phyloP scores from a whole-genome alignment of 2,329 filamentous ascomycete species.

The Knoxdaviesia capensis region DNA sequence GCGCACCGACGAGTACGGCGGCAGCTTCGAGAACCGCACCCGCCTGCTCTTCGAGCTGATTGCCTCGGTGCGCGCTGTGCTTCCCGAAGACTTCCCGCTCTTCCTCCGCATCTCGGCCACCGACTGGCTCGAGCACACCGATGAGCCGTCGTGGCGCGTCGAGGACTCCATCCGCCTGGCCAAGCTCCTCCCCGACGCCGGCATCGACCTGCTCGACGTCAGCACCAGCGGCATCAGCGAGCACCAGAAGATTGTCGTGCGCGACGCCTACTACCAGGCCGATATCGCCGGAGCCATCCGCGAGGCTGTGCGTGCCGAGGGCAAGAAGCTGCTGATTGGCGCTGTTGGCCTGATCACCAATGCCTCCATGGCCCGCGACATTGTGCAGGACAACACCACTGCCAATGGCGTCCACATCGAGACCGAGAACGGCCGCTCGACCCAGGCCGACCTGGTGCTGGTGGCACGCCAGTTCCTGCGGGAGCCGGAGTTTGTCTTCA shows the following conservation, averaged over 20 bases:
- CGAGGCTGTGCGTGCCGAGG: slow-evolving; percentile 32
- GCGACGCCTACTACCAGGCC: slow-evolving; percentile 52
- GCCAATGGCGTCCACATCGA: slow-evolving; percentile 11
- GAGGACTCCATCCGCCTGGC: slow-evolving; percentile 34
- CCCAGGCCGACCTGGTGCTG: slow-evolving; percentile 49
- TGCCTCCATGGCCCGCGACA: slow-evolving; percentile 42
- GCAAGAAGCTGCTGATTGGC: slow-evolving; percentile 39
- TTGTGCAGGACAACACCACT: slow-evolving; percentile 25
- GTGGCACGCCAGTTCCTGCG: slow-evolving; percentile 61
- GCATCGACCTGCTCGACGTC: slow-evolving; percentile 70
- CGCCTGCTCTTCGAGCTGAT: slow-evolving; percentile 37
- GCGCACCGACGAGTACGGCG: slow-evolving; percentile 45
- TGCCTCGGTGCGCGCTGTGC: slow-evolving; percentile 25
- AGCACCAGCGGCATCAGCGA: slow-evolving; percentile 54
- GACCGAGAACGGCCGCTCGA: slow-evolving; percentile 15
- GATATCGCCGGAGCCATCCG: slow-evolving; percentile 55
- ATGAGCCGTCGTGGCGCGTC: slow-evolving; percentile 41
- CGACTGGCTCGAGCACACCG: slow-evolving; percentile 36
- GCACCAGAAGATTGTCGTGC: slow-evolving; percentile 36
- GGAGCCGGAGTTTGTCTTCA: slow-evolving; percentile 61
- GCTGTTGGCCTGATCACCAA: slow-evolving; percentile 56
- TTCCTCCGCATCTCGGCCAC: slow-evolving; percentile 40
- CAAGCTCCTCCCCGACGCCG: slow-evolving; percentile 45
- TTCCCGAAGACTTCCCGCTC: slow-evolving; percentile 33
- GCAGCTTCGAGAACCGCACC: slow-evolving; percentile 43